These are phyloP conservation scores for Cercospora sp. DNA, from an alignment of 2,329 filamentous ascomycete species.

Conservation along the genomic window DNA sequence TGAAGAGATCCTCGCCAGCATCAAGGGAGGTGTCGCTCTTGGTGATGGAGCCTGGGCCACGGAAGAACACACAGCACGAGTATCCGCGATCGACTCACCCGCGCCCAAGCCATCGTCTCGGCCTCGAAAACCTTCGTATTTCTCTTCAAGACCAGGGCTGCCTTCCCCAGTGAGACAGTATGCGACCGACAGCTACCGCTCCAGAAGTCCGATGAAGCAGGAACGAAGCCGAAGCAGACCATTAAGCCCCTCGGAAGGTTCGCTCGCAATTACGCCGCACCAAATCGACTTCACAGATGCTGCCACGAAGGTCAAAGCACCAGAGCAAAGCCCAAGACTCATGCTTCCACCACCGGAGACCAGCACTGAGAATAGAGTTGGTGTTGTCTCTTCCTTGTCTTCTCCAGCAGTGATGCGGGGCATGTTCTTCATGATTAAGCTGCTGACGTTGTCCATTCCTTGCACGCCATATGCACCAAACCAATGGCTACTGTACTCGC, in stretches of 20 bases:
- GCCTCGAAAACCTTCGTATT: conserved; percentile 28
- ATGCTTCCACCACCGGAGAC: conserved; percentile 40
- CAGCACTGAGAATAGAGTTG: conserved; percentile 36
- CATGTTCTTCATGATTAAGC: conserved; percentile 66
- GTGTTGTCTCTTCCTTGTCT: conserved; percentile 39
- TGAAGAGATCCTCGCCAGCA: conserved; percentile 76
- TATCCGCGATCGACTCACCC: conserved; percentile 48
- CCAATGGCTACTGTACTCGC: conserved; percentile 63
- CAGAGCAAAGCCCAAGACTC: conserved; percentile 36
- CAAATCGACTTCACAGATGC: conserved; percentile 7
- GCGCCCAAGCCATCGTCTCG: conserved; percentile 22
- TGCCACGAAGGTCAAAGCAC: not conserved
- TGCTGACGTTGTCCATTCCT: conserved; percentile 62
- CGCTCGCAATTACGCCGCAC: conserved; percentile 8
- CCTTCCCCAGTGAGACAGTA: conserved; percentile 21
- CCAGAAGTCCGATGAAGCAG: conserved; percentile 25
- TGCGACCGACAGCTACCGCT: conserved; percentile 22
- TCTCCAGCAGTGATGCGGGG: conserved; percentile 50
- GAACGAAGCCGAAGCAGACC: conserved; percentile 18
- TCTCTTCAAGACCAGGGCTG: conserved; percentile 26
- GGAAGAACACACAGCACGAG: conserved; percentile 37
- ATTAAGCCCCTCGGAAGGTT: conserved; percentile 13
- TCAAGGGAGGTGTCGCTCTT: conserved; percentile 60
- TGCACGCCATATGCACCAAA: conserved; percentile 73
- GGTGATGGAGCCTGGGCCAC: conserved; percentile 32